Evolutionary conservation across 331 rosid species (phyloP).

Genomic region (Erythrophleum ivorense): DNA sequence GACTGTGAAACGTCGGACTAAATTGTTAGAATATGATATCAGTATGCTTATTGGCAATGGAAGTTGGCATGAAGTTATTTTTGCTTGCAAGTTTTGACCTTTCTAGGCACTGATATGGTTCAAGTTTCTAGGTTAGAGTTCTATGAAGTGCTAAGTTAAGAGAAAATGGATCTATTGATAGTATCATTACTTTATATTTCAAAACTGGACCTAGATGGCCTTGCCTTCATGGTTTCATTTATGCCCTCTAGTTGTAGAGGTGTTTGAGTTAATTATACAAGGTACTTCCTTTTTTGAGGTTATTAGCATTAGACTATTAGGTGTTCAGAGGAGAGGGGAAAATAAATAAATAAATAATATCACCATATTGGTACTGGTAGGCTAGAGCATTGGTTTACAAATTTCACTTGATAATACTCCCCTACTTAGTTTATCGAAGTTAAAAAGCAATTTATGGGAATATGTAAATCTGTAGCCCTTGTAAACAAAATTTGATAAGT

Average conservation of each 20-base stretch:
- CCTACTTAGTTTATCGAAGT: neutral
- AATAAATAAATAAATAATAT: neutral
- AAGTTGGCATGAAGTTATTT: slow-evolving; percentile 29
- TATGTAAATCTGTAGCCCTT: neutral
- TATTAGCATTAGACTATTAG: neutral
- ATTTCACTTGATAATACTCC: neutral
- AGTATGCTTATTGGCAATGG: slow-evolving; percentile 22
- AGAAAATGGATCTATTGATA: neutral
- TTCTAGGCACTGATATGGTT: slow-evolving; percentile 3
- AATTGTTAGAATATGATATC: neutral
- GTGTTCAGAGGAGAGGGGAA: neutral
- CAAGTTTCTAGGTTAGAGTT: neutral
- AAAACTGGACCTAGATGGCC: neutral
- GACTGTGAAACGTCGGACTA: neutral
- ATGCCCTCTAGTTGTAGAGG: neutral
- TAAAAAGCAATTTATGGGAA: neutral
- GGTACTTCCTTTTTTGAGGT: neutral
- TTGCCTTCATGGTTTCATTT: neutral
- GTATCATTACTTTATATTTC: neutral
- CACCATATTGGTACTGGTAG: neutral
- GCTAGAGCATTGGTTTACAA: neutral
- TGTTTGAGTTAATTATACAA: neutral
- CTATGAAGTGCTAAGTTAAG: neutral
- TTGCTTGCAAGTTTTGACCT: neutral
- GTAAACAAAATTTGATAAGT: neutral